These are phyloP conservation scores for Onygenales sp. DNA, from an alignment of 2,329 filamentous ascomycete genomes.

Conservation along the genomic window DNA sequence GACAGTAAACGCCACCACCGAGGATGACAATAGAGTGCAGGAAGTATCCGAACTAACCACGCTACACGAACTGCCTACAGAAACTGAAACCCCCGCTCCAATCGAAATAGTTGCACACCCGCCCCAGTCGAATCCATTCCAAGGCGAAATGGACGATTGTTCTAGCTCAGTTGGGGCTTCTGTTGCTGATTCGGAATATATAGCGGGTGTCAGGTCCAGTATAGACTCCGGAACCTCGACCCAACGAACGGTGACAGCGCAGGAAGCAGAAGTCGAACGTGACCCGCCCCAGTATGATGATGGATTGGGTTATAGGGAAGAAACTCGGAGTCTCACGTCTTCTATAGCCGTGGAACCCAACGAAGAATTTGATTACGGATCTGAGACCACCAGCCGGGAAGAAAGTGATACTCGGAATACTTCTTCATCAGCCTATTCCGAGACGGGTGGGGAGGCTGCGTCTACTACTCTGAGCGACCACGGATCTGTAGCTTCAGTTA, in stretches of 20 bases:
- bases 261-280: neutral
- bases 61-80: neutral
- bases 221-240: neutral
- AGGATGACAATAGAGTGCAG: neutral
- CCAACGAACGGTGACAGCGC: neutral
- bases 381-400: conserved; percentile 5
- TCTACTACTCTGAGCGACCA: neutral
- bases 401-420: neutral
- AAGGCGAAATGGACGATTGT: neutral
- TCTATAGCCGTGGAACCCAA: conserved; percentile 20
- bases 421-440: neutral
- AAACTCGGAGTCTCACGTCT: conserved; percentile 19
- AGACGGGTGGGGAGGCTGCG: too few relatives aligned
- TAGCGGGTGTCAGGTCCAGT: conserved; percentile 8
- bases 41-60: neutral
- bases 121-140: neutral
- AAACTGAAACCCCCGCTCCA: neutral
- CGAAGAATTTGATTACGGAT: conserved; percentile 14
- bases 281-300: neutral
- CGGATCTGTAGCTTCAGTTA: neutral
- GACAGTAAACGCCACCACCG: neutral
- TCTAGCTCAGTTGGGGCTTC: conserved; percentile 46
- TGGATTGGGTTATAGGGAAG: neutral
- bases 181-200: conserved; percentile 28
- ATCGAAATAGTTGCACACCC: neutral